These are phyloP conservation scores for Conoideocrella luteorostrata DNA, from an alignment of 2,329 filamentous ascomycete species.

Conservation along the genomic window DNA sequence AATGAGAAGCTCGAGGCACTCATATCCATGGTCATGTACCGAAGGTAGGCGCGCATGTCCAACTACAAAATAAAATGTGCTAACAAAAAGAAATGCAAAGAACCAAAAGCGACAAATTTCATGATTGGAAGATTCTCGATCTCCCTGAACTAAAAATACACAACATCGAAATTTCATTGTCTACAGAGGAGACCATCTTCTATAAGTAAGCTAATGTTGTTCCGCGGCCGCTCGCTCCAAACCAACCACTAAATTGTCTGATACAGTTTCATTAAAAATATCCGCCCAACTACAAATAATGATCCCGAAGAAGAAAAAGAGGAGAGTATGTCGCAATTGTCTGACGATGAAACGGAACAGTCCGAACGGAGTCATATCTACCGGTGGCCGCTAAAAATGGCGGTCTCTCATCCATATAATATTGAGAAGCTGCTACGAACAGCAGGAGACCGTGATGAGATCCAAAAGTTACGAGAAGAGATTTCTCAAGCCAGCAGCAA, in stretches of 20 bases:
- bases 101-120: conserved; percentile 20
- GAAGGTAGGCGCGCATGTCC: conserved; percentile 19
- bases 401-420: conserved; percentile 21
- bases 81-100: conserved; percentile 10
- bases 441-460: accelerated
- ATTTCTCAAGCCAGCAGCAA: neutral
- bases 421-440: conserved; percentile 20
- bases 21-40: conserved; percentile 19
- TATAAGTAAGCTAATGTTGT: neutral
- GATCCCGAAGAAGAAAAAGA: no score
- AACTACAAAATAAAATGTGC: neutral
- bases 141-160: conserved; percentile 13
- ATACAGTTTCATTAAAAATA: neutral
- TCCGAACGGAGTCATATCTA: neutral
- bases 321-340: no score
- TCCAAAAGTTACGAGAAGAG: conserved; percentile 4
- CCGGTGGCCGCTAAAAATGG: neutral
- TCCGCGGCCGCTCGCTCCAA: no score
- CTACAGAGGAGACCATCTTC: conserved; percentile 16
- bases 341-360: neutral
- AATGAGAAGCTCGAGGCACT: conserved; percentile 16
- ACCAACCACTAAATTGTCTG: no score
- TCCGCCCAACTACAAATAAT: neutral
- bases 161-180: conserved; percentile 19
- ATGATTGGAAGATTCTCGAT: conserved; percentile 19